phyloP scores from a whole-genome alignment of 306 rosid species.

The Medicago lupulina region DNA sequence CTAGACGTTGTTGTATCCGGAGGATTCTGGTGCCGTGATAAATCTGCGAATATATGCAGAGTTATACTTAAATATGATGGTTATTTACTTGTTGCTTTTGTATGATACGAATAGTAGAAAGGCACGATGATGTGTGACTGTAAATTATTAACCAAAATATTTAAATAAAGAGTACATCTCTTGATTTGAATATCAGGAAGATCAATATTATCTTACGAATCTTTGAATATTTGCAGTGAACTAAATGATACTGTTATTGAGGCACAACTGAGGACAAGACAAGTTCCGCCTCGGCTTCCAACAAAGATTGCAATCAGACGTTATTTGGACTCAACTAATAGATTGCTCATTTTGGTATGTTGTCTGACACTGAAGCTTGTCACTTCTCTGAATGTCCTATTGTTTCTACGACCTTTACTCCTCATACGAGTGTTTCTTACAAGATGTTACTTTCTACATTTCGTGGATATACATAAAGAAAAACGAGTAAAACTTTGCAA shows the following conservation, averaged over 20 bases:
- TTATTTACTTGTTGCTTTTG: constrained; percentile 6
- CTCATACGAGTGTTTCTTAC: constrained; percentile 2
- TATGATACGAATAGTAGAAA: constrained; percentile 17
- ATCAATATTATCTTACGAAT: constrained; percentile 28
- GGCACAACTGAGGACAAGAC: constrained; percentile 59
- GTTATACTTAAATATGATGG: constrained; percentile 4
- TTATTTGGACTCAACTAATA: constrained; percentile 68
- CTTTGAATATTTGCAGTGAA: constrained; percentile 64
- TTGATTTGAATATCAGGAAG: constrained; percentile 17
- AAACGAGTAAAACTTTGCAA: too few species aligned
- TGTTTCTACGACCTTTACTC: constrained; percentile 13
- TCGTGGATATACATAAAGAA: too few species aligned
- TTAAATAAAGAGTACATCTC: constrained; percentile 14
- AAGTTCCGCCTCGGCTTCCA: constrained; percentile 73
- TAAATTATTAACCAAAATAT: constrained; percentile 13
- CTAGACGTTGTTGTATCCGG: too few species aligned
- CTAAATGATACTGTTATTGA: constrained; percentile 85
- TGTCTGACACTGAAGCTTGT: constrained; percentile 37
- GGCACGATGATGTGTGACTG: neutral
- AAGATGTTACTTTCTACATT: constrained; percentile 6
- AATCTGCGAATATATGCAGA: neutral
- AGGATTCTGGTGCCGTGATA: too few species aligned
- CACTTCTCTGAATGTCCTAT: constrained; percentile 21
- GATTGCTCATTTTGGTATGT: constrained; percentile 86
- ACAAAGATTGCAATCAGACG: constrained; percentile 57